Evolutionary conservation across 306 rosid genomes (phyloP).

Genomic region (Sphenostylis stenocarpa): DNA sequence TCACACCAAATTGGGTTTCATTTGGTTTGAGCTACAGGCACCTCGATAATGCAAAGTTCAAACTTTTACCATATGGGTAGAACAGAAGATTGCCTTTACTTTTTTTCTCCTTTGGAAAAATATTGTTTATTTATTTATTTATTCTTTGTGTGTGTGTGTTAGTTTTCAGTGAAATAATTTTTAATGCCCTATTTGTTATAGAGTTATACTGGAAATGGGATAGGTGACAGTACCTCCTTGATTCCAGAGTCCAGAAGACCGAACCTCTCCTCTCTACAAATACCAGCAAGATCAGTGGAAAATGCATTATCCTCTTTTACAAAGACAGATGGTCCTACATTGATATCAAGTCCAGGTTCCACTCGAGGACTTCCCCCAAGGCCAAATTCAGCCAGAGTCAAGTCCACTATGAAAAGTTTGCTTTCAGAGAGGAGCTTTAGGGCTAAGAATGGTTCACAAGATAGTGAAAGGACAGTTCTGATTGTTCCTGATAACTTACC

Average conservation of each 20-base stretch:
- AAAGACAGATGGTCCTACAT: constrained; percentile 46
- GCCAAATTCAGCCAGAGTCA: constrained; percentile 62
- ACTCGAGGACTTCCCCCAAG: constrained; percentile 70
- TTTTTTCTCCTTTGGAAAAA: background rate
- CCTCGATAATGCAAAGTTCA: background rate
- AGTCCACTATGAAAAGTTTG: constrained; percentile 51
- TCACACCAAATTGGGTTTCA: constrained; percentile 7
- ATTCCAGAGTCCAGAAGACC: constrained; percentile 61
- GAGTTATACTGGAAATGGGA: constrained; percentile 41
- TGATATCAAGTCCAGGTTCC: constrained; percentile 58
- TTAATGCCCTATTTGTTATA: constrained; percentile 27
- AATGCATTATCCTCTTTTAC: constrained; percentile 51
- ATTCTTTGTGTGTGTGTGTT: background rate
- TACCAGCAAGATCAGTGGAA: constrained; percentile 68
- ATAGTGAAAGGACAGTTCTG: constrained; percentile 58
- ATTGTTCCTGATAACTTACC: constrained; percentile 59
- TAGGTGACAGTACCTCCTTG: constrained; percentile 39
- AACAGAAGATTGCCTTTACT: background rate
- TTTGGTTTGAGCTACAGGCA: constrained; percentile 8
- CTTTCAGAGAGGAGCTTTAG: constrained; percentile 64
- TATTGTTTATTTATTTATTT: background rate
- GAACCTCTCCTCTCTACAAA: constrained; percentile 59
- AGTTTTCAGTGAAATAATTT: background rate
- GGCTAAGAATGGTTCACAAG: constrained; percentile 47
- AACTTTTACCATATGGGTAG: constrained; percentile 24